Evolutionary conservation across 768 basidiomycete genomes (phyloP).

Genomic region (Leccinum imitatum): DNA sequence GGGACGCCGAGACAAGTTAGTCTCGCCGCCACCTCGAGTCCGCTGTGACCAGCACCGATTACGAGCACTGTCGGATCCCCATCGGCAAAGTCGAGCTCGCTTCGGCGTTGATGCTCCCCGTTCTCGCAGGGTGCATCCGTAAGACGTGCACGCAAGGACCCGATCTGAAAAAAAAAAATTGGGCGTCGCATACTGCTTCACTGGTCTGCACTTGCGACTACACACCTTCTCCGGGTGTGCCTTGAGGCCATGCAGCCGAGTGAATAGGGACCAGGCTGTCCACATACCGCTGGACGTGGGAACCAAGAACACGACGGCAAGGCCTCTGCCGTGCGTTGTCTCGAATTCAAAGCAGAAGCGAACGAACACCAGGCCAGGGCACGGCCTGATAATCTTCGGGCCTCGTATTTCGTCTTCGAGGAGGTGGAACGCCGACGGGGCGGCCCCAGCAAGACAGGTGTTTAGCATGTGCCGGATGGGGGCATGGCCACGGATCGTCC

Average conservation of each 20-base stretch:
- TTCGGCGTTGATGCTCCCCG: constrained; percentile 48
- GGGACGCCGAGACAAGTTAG: constrained; percentile 57
- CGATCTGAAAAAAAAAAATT: constrained; percentile 22
- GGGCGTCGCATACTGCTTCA: neutral
- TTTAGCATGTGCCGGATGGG: constrained; percentile 38
- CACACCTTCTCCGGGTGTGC: constrained; percentile 46
- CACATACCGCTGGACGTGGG: constrained; percentile 39
- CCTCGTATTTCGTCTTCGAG: constrained; percentile 27
- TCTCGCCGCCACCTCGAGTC: constrained; percentile 60
- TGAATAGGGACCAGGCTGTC: constrained; percentile 61
- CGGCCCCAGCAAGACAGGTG: constrained; percentile 33
- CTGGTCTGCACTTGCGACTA: neutral
- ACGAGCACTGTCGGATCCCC: constrained; percentile 56
- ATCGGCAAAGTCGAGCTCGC: constrained; percentile 44
- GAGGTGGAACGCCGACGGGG: constrained; percentile 18
- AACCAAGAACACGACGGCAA: constrained; percentile 55
- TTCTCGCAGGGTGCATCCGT: constrained; percentile 40
- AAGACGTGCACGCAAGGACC: constrained; percentile 39
- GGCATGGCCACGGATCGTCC: constrained; percentile 42
- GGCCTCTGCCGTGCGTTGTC: constrained; percentile 44
- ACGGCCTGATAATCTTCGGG: constrained; percentile 37
- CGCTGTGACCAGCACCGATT: constrained; percentile 66
- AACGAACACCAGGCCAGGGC: constrained; percentile 57
- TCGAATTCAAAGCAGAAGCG: constrained; percentile 58
- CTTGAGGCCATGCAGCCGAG: constrained; percentile 58